phyloP scores from a whole-genome alignment of 2,329 filamentous ascomycete genomes.

The Diaporthe sp. region DNA sequence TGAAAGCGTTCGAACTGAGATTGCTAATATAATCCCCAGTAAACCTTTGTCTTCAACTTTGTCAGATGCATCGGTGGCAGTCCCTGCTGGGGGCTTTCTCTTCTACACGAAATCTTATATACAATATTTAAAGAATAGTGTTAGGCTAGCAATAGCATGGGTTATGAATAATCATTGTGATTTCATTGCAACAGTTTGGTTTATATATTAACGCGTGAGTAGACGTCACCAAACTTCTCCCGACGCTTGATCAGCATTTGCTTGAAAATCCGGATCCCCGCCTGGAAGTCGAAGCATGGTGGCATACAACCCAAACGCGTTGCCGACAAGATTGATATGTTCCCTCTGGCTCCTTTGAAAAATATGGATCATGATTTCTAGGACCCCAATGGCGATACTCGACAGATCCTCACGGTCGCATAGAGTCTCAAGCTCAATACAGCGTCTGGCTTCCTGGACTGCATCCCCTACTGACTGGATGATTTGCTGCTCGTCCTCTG shows the following conservation, averaged over 20 bases:
- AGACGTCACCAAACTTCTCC: background rate
- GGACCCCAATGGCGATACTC: background rate
- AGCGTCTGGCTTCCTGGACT: background rate
- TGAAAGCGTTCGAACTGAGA: fast-evolving
- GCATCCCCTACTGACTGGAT: background rate
- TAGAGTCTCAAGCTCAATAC: background rate
- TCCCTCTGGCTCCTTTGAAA: background rate
- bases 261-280: too few relatives aligned
- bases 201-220: too few relatives aligned
- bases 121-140: background rate
- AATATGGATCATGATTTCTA: background rate
- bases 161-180: background rate
- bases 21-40: background rate
- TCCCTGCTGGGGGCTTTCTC: background rate
- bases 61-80: background rate
- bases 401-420: too few relatives aligned
- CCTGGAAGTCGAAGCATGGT: background rate
- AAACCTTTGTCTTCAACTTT: background rate
- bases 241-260: background rate
- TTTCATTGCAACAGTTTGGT: background rate
- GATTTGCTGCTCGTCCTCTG: background rate
- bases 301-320: background rate
- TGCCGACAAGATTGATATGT: background rate
- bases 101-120: background rate
- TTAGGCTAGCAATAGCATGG: background rate